Conservation (phyloP, 345 rosid species). For the Eucalyptus pauciflora region DNA sequence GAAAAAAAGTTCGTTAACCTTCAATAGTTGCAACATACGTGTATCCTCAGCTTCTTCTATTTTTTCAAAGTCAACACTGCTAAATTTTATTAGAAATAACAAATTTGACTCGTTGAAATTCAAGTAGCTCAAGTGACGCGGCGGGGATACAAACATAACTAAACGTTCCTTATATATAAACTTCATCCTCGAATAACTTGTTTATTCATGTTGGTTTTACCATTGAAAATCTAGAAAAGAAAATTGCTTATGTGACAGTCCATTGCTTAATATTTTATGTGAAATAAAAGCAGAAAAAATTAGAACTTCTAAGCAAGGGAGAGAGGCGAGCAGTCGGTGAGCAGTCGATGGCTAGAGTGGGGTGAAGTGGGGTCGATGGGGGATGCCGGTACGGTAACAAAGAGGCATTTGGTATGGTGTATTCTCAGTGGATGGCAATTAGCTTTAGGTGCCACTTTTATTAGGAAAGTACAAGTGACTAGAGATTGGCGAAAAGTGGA, state of each 20-base stretch:
- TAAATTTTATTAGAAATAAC: not conserved
- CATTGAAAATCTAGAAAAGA: not conserved
- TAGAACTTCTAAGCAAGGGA: not conserved
- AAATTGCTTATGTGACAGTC: not conserved
- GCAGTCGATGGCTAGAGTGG: not conserved
- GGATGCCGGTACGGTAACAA: not conserved
- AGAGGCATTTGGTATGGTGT: not conserved
- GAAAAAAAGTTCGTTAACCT: not conserved
- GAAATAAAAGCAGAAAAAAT: not conserved
- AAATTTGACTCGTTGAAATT: not conserved
- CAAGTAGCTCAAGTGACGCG: not conserved
- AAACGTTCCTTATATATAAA: not conserved
- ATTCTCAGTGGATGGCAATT: not conserved
- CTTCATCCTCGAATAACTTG: not conserved
- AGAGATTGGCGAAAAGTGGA: not conserved
- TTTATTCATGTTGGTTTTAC: not conserved
- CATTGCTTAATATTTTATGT: not conserved
- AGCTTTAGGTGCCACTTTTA: not conserved
- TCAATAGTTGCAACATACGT: not conserved
- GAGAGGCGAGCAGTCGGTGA: not conserved
- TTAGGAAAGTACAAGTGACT: not conserved
- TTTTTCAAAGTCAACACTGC: not conserved
- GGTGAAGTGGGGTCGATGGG: not conserved
- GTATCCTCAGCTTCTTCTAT: not conserved
- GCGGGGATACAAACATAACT: not conserved